These are phyloP conservation scores for Pythium biforme DNA, from an alignment of 352 stramenopile species.

Conservation along the genomic window DNA sequence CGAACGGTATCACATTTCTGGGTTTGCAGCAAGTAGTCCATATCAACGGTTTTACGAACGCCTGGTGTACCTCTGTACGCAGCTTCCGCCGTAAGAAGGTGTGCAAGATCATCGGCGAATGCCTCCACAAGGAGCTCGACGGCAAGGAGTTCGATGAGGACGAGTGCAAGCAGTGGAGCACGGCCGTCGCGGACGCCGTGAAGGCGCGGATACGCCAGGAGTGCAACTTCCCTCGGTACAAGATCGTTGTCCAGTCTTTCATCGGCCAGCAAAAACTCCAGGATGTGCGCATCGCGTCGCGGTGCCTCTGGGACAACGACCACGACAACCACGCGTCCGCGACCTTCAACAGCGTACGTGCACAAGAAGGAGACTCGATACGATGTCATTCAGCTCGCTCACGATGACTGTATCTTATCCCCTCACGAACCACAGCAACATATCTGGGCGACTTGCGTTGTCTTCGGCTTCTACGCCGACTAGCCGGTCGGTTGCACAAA, in stretches of 20 bases:
- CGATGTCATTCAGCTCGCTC: too few relatives aligned
- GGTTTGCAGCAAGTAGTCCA: neutral
- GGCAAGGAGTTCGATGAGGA: conserved; percentile 77
- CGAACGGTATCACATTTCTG: conserved; percentile 41
- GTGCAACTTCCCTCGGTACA: conserved; percentile 88
- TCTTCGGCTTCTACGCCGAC: conserved; percentile 91
- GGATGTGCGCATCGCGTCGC: conserved; percentile 90
- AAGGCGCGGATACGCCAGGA: conserved; percentile 61
- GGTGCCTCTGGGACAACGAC: conserved; percentile 93
- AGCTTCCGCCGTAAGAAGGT: conserved; percentile 79
- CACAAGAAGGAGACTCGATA: too few relatives aligned
- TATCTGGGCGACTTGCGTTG: conserved; percentile 87
- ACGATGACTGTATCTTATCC: too few relatives aligned
- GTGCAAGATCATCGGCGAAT: conserved; percentile 70
- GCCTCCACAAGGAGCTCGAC: conserved; percentile 61
- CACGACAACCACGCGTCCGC: conserved; percentile 93
- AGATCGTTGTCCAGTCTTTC: conserved; percentile 93
- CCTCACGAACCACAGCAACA: conserved; percentile 67
- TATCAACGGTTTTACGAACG: too few relatives aligned
- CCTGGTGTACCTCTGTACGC: neutral
- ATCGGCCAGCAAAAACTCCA: conserved; percentile 93
- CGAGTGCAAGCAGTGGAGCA: conserved; percentile 65
- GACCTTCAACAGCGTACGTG: conserved; percentile 82
- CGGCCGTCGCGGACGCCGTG: conserved; percentile 62
- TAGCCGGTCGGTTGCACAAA: conserved; percentile 28